Conservation (phyloP, 352 stramenopile species). For the Globisporangium sylvaticum region DNA sequence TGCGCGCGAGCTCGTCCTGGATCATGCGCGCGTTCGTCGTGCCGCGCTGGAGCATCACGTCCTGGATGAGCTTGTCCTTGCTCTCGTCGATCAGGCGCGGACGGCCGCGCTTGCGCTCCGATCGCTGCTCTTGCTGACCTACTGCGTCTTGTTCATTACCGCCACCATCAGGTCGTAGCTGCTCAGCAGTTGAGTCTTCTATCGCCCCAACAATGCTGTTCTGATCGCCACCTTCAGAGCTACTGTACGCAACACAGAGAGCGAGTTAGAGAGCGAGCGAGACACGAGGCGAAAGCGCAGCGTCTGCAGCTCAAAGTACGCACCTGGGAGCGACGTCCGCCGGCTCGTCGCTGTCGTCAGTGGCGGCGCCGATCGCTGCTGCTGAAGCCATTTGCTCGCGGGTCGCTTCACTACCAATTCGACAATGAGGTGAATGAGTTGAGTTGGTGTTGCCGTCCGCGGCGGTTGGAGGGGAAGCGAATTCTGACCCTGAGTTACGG, state of each 20-base stretch:
- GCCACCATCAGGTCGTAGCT: background rate
- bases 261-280: background rate
- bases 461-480: background rate
- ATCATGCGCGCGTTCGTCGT: conserved; percentile 21
- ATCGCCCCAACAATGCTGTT: background rate
- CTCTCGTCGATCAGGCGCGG: conserved; percentile 7
- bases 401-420: background rate
- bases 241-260: background rate
- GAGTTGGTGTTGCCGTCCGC: background rate
- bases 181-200: background rate
- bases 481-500: conserved; percentile 17
- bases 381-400: background rate
- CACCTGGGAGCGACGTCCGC: background rate
- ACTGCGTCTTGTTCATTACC: background rate
- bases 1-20: conserved; percentile 22
- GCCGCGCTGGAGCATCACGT: conserved; percentile 18
- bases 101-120: conserved; percentile 13
- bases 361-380: background rate
- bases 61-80: conserved; percentile 13
- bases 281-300: background rate
- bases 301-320: background rate
- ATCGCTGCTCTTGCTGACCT: background rate
- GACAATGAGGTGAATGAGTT: background rate
- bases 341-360: background rate
- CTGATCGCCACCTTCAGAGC: background rate